These are phyloP conservation scores for Amanita subjunquillea DNA, from an alignment of 768 basidiomycete genomes.

Conservation along the genomic window DNA sequence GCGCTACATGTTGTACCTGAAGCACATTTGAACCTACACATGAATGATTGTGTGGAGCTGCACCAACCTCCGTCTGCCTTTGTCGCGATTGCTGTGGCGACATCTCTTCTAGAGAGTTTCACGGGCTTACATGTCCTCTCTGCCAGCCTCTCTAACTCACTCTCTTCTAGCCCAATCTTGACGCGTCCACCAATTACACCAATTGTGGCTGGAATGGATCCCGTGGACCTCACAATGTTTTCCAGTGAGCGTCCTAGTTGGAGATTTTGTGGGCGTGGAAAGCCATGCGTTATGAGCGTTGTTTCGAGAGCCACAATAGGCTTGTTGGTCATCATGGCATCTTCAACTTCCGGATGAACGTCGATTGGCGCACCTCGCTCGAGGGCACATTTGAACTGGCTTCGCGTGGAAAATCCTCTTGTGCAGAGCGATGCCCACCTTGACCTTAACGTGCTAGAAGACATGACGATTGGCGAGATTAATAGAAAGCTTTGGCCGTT, in stretches of 20 bases:
- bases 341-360: constrained; percentile 73
- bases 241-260: constrained; percentile 66
- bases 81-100: constrained; percentile 62
- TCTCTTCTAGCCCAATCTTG: constrained; percentile 68
- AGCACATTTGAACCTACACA: background rate
- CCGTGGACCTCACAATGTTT: constrained; percentile 57
- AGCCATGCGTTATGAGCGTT: constrained; percentile 86
- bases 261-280: constrained; percentile 73
- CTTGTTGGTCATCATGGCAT: constrained; percentile 54
- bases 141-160: constrained; percentile 63
- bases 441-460: background rate
- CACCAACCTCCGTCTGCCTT: constrained; percentile 62
- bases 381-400: constrained; percentile 2
- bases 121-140: constrained; percentile 34
- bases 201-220: constrained; percentile 86
- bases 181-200: constrained; percentile 75
- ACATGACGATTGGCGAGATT: background rate
- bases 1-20: constrained; percentile 64
- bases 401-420: background rate
- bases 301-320: constrained; percentile 90
- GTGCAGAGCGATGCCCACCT: background rate
- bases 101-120: constrained; percentile 74
- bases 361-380: constrained; percentile 37
- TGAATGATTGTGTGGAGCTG: background rate
- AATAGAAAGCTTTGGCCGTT: background rate